Evolutionary conservation across 176 grass and related monocot species (phyloP).

Genomic region (Secale cereale): DNA sequence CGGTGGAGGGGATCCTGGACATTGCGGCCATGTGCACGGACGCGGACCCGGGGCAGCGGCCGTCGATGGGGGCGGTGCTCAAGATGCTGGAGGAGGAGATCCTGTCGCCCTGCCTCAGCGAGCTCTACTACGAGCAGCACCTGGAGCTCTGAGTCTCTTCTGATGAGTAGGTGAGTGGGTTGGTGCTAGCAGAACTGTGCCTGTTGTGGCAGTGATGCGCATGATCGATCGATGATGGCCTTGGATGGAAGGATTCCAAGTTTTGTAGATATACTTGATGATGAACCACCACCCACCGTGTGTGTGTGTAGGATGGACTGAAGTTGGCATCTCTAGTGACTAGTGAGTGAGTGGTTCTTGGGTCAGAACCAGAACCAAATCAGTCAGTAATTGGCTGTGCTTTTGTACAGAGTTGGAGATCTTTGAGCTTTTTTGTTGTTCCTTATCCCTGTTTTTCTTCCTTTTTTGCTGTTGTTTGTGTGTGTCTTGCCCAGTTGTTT

Average conservation of each 20-base stretch:
- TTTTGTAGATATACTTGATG: conserved; percentile 43
- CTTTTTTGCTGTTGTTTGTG: too few relatives aligned
- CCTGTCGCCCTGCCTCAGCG: conserved; percentile 72
- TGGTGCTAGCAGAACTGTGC: background rate
- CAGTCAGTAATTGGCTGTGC: too few relatives aligned
- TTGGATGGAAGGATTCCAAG: background rate
- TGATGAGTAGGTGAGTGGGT: background rate
- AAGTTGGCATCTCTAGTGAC: background rate
- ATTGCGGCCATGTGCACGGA: conserved; percentile 94
- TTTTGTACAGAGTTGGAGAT: background rate
- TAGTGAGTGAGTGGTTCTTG: conserved; percentile 29
- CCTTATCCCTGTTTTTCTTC: too few relatives aligned
- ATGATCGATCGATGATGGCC: background rate
- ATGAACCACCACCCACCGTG: background rate
- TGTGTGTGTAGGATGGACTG: background rate
- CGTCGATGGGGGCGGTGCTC: conserved; percentile 72
- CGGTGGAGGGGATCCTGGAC: conserved; percentile 77
- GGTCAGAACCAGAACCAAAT: background rate
- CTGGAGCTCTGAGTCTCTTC: conserved; percentile 52
- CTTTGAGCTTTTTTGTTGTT: background rate
- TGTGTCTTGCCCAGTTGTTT: background rate
- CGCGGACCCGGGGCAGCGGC: conserved; percentile 59
- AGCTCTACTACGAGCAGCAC: conserved; percentile 69
- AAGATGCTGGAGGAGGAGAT: conserved; percentile 98
- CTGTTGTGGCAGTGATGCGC: background rate